Percentiles rank a stretch among this genome's conserved stretches.
These are phyloP conservation scores for Syncephalis plumigaleata DNA, from an alignment of 371 early-diverging fungal species.

Conservation along the genomic window DNA sequence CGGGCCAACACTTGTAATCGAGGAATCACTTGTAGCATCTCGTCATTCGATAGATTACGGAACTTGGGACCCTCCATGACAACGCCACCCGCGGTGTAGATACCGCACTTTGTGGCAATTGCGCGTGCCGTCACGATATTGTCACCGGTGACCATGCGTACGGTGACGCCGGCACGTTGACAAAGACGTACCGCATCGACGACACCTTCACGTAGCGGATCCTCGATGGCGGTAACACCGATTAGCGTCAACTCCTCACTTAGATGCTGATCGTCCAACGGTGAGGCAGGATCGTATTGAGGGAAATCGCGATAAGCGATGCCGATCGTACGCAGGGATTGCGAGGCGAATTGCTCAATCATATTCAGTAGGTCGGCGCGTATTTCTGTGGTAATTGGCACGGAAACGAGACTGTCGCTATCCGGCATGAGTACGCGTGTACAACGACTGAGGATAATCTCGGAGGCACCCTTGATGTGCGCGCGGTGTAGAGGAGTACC, in stretches of 20 bases:
- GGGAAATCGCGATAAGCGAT: conserved; percentile 38
- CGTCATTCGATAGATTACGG: conserved; percentile 25
- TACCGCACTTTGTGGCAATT: conserved; percentile 54
- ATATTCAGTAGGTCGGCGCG: conserved; percentile 23
- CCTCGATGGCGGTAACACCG: conserved; percentile 53
- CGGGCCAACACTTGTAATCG: conserved; percentile 52
- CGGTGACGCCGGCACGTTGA: conserved; percentile 55
- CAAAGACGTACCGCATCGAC: conserved; percentile 40
- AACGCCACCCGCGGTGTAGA: conserved; percentile 31
- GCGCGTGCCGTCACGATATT: conserved; percentile 51
- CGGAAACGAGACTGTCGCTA: too few species aligned
- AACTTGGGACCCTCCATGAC: conserved; percentile 52
- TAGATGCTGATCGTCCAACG: conserved; percentile 23
- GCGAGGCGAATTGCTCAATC: conserved; percentile 36
- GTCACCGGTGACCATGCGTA: conserved; percentile 82
- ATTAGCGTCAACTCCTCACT: conserved; percentile 23
- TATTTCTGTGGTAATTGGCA: conserved; percentile 17
- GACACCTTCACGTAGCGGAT: conserved; percentile 52
- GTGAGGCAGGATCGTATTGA: conserved; percentile 12
- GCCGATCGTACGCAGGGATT: conserved; percentile 45
- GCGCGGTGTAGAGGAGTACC: conserved; percentile 26
- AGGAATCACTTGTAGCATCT: conserved; percentile 32
- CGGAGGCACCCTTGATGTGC: conserved; percentile 75
- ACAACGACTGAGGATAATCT: conserved; percentile 35
- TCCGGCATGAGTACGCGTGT: neutral